A percentile compares a stretch with the other conserved stretches of the same genome.
These are phyloP conservation scores for Kurtzmaniella quercitrusa DNA, from an alignment of 1,139 yeast species.

Conservation along the genomic window DNA sequence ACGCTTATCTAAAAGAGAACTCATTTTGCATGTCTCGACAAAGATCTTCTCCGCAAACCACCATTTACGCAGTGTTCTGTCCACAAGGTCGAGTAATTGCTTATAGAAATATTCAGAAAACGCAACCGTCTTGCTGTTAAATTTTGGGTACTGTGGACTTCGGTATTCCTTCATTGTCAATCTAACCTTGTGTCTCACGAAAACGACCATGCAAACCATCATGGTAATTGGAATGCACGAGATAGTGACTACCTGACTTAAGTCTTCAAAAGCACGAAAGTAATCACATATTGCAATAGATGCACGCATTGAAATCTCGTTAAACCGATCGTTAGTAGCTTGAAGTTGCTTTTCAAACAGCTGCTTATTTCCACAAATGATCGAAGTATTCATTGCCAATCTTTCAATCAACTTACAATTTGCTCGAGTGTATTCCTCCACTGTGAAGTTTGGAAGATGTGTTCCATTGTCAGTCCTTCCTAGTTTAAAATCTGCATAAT, in stretches of 20 bases:
- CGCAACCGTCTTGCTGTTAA: slow-evolving; percentile 2
- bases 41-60: slow-evolving; percentile 19
- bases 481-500: neutral
- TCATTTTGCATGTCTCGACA: slow-evolving; percentile 10
- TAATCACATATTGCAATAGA: neutral
- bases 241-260: slow-evolving; percentile 4
- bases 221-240: slow-evolving; percentile 6
- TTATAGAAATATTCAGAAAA: slow-evolving; percentile 6
- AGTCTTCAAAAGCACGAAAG: neutral
- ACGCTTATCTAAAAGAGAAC: slow-evolving; percentile 4
- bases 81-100: slow-evolving; percentile 10
- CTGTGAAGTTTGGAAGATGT: slow-evolving; percentile 4
- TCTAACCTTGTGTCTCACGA: slow-evolving; percentile 5
- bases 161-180: neutral
- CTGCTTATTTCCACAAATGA: neutral
- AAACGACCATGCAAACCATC: slow-evolving; percentile 3
- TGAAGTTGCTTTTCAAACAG: slow-evolving; percentile 1
- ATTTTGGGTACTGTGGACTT: neutral
- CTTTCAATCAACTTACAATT: slow-evolving; percentile 9
- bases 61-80: slow-evolving; percentile 15
- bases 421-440: slow-evolving; percentile 6
- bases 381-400: slow-evolving; percentile 1
- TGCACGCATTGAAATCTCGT: neutral
- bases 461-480: neutral
- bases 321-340: slow-evolving; percentile 3